phyloP scores from a whole-genome alignment of 2,329 filamentous ascomycete species.

The Fusarium xyrophilum region DNA sequence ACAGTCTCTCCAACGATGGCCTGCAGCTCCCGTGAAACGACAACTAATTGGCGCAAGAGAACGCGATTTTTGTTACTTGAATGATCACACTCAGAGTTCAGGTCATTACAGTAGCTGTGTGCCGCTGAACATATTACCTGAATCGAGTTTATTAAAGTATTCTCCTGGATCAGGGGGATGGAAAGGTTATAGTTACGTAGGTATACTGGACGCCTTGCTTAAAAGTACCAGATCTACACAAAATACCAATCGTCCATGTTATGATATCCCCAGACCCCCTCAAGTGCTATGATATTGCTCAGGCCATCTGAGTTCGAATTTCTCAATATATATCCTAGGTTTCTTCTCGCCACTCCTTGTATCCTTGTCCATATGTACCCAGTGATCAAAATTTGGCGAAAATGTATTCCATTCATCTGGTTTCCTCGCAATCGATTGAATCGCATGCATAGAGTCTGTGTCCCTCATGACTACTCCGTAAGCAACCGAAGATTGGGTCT shows the following conservation, averaged over 20 bases:
- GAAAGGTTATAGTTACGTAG: background rate
- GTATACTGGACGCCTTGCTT: background rate
- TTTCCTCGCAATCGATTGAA: too few species aligned
- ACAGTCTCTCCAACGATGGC: background rate
- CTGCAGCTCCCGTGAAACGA: too few species aligned
- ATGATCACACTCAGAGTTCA: background rate
- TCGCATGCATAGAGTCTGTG: too few species aligned
- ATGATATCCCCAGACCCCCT: accelerated
- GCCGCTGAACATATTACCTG: background rate
- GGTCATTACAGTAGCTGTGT: background rate
- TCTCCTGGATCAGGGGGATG: background rate
- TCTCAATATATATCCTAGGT: background rate
- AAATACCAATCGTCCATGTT: background rate
- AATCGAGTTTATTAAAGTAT: background rate
- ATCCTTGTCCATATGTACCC: background rate
- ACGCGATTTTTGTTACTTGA: too few species aligned
- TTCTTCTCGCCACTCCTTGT: background rate
- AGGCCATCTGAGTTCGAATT: background rate
- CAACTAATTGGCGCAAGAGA: background rate
- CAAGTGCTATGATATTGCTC: background rate
- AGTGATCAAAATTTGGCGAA: background rate
- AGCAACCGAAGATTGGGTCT: too few species aligned
- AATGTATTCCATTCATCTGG: background rate
- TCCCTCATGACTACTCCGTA: background rate
- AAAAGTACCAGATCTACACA: background rate